These are phyloP conservation scores for Wickerhamiella nectarea DNA, from an alignment of 805 yeast species.

Conservation along the genomic window DNA sequence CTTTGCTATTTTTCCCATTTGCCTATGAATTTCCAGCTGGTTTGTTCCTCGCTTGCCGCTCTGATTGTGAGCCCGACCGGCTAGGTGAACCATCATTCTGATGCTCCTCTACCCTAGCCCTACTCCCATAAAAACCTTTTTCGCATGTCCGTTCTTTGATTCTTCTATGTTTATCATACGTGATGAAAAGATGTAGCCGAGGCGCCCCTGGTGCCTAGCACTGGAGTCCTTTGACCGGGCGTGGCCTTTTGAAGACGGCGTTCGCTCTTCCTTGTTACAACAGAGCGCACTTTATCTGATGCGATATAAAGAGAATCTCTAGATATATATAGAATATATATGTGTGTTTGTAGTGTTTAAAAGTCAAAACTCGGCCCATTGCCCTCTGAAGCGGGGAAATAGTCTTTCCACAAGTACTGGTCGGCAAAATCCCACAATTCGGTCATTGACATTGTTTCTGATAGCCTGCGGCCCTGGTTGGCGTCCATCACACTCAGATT, in stretches of 20 bases:
- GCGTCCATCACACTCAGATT: background rate
- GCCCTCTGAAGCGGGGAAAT: background rate
- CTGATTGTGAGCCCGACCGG: too few species aligned
- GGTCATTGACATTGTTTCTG: conserved; percentile 5
- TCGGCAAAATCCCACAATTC: conserved; percentile 9
- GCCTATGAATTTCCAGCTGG: too few species aligned
- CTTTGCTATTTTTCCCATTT: too few species aligned
- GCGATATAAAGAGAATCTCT: background rate
- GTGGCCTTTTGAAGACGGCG: conserved; percentile 20
- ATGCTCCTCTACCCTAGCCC: conserved; percentile 5
- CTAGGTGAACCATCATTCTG: too few species aligned
- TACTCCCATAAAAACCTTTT: background rate
- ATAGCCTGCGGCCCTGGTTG: background rate
- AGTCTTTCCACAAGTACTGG: conserved; percentile 7
- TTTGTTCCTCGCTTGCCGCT: too few species aligned
- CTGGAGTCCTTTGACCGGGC: conserved; percentile 25
- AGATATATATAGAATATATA: background rate
- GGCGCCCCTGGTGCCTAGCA: conserved; percentile 20
- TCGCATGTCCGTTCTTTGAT: conserved; percentile 4
- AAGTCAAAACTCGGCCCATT: conserved; percentile 7
- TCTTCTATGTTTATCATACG: conserved; percentile 20
- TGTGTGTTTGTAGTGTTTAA: background rate
- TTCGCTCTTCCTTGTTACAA: conserved; percentile 22
- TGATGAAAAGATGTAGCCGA: conserved; percentile 19
- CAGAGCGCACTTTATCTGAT: conserved; percentile 10